phyloP scores from a whole-genome alignment of 495 filamentous ascomycete species.

The Cairneyella variabilis region DNA sequence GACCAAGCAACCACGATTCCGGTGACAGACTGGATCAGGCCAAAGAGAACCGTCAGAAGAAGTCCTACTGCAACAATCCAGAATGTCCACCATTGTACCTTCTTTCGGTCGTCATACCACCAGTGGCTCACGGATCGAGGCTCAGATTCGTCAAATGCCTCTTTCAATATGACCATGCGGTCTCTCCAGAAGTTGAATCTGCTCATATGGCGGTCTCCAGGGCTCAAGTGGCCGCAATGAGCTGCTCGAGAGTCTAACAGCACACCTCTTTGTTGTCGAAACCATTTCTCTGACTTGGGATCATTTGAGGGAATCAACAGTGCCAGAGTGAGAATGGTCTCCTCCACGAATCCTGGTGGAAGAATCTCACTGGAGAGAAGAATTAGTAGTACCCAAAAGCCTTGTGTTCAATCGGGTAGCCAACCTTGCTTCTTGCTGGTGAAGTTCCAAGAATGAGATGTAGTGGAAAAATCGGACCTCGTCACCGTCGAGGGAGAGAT shows the following conservation, averaged over 20 bases:
- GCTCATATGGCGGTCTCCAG: constrained; percentile 37
- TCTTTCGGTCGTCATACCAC: constrained; percentile 49
- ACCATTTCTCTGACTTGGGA: too few relatives aligned
- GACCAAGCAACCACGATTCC: constrained; percentile 42
- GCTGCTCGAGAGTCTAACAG: constrained; percentile 28
- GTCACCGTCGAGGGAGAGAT: too few relatives aligned
- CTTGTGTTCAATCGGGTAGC: too few relatives aligned
- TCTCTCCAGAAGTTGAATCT: constrained; percentile 47
- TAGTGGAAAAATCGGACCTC: too few relatives aligned
- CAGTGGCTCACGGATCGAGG: constrained; percentile 43
- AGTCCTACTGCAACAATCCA: constrained; percentile 49
- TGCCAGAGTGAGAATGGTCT: too few relatives aligned
- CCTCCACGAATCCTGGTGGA: too few relatives aligned
- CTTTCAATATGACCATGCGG: constrained; percentile 46
- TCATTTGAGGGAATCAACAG: too few relatives aligned
- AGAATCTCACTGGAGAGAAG: too few relatives aligned
- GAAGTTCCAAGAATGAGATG: too few relatives aligned
- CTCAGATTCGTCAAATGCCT: constrained; percentile 45
- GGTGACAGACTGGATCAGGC: constrained; percentile 43
- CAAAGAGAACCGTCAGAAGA: constrained; percentile 46
- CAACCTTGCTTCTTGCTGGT: too few relatives aligned
- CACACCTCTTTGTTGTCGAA: too few relatives aligned
- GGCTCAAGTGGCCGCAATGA: constrained; percentile 27
- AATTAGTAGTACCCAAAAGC: too few relatives aligned
- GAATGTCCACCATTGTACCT: constrained; percentile 50